Evolutionary conservation across 2,329 filamentous ascomycete genomes (phyloP), one percentile per base, ranked within the genome.

Genomic region (Botrytis hyacinthi): DNA sequence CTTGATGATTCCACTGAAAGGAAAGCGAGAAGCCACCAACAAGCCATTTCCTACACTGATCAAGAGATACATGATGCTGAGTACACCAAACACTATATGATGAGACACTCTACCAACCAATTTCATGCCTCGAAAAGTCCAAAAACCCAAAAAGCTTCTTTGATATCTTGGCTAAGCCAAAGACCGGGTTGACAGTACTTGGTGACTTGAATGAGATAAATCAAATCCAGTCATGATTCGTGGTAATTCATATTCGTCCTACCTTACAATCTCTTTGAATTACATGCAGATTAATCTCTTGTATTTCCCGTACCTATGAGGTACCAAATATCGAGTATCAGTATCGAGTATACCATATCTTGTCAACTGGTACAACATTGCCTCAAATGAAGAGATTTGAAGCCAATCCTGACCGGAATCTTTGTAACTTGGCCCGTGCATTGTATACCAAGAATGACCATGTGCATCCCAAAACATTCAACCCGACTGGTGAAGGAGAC

Each of bases 111-210:
- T 26, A 29, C 37, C 16, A 22, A 40, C 1, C 26, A 44, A 12
- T 35, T 60, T 48, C n/a, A 44, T 32, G 48, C 20, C 44, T 63
- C 57, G 69, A 71, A 62, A 37, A 48, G 42, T 54, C 32, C 35
- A 71, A 70, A 37, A 48, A 29, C 40, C 32, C 35, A 67, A 29
- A 54, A 20, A 20, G 60, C 60, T 66, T 32, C 61, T 46, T 37
- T 29, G 59, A 72, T 44, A 32, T 60, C 71, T 72, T 72, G 71
- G 62, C 71, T 61, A 69, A 72, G 62, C 71, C 70, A 72, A 48
- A 26, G 70, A 72, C 70, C 70, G 70, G 70, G 70, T 72, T n/a
- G 61, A 35, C 44, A 59, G 44, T 66, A 72, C 40, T 66, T 51
- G 65, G 46, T 66, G 32, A 67, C 63, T 72, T 48, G 37, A 40